Base-by-base conservation (phyloP, 2,329 filamentous ascomycete species). In the Grosmannia huntii region DNA sequence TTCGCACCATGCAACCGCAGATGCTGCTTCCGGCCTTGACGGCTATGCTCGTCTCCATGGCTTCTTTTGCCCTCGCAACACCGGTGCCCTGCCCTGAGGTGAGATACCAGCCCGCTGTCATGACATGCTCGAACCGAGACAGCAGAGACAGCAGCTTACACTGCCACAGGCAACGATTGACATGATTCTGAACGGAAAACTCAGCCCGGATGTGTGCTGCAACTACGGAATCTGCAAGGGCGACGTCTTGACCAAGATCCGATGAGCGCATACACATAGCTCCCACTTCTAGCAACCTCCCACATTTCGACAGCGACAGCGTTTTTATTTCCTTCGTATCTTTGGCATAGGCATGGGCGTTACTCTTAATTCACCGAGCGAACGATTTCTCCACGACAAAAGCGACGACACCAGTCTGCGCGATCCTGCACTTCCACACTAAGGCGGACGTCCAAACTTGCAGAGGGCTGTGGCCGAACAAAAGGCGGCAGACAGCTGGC, bases 201-300 rank as follows among this genome's bases (percentile, higher is more conserved):
- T 77, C 60, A 70, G 72, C 23, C 71, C 76, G n/a, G 74, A 77
- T 31, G 73, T 68, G 14, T 81, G 78, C 66, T 81, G 78, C 66
- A 75, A 75, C n/a, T 79, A 80, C 61, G 78, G 78, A 55, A 69
- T 69, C 38, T 81, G 78, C 68, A 75, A 76, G 58, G 73, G 73
- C 57, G 73, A 78, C 60, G 74, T 79, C 53, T 74, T 80, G 50
- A 65, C 78, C 57, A 62, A 60, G 61, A 27, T 14, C 33, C 56
- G 33, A 25, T 21, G 12, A 50, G 11, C 33, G 6, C 21, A 3
- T 23, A 44, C 12, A 16, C 41, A 28, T 50, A 7, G 12, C 5
- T 27, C 5, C 25, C 11, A 28, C 48, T 1, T n/a, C 36, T 16
- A 38, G 36, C 11, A 44, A 44, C 16, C 41, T n/a, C 5, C 7